These are phyloP conservation scores for Clarireedia monteithiana DNA, from an alignment of 2,329 filamentous ascomycete species.

Conservation along the genomic window DNA sequence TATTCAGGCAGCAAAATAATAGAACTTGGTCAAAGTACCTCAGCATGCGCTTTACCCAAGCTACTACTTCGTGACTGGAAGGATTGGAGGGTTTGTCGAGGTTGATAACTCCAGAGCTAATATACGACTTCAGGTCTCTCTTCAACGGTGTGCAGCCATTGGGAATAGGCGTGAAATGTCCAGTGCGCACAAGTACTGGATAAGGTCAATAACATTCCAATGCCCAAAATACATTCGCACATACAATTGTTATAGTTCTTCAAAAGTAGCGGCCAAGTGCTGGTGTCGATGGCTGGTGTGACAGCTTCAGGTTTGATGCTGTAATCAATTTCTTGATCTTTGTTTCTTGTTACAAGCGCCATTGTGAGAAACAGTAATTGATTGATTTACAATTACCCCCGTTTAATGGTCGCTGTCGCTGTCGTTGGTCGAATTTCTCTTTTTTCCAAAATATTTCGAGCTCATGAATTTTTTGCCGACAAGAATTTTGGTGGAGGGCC, in stretches of 20 bases:
- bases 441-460: constrained; percentile 10
- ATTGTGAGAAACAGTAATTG: constrained; percentile 25
- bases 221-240: constrained; percentile 30
- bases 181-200: constrained; percentile 81
- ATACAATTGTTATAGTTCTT: constrained; percentile 92
- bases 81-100: constrained; percentile 97
- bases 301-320: constrained; percentile 87
- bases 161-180: constrained; percentile 94
- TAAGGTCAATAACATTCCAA: constrained; percentile 18
- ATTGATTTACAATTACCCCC: constrained; percentile 5
- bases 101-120: constrained; percentile 97
- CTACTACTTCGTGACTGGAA: constrained; percentile 96
- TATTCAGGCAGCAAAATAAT: background rate
- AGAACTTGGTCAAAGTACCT: constrained; percentile 42
- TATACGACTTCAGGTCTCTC: constrained; percentile 93
- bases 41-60: constrained; percentile 97
- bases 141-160: constrained; percentile 85
- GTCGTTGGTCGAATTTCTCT: constrained; percentile 2
- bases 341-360: constrained; percentile 40
- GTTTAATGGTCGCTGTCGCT: constrained; percentile 2
- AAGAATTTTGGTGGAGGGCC: constrained; percentile 9
- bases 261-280: constrained; percentile 84
- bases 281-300: constrained; percentile 73
- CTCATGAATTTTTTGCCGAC: constrained; percentile 11
- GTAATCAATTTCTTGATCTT: constrained; percentile 56